Conservation (phyloP, 257 asterid genomes). For the Eustoma russellianum region DNA sequence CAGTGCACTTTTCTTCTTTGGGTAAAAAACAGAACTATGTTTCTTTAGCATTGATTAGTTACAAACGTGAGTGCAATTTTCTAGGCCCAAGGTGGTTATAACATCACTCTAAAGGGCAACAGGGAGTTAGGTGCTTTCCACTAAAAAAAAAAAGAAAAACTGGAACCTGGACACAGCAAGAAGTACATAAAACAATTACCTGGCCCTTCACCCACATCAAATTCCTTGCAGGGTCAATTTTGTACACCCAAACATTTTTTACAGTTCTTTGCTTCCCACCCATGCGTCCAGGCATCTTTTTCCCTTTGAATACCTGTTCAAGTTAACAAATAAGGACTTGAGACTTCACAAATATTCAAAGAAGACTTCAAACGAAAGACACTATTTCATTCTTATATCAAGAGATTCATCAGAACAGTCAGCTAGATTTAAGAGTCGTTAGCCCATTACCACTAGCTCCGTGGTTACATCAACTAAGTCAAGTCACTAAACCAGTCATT, state of each 20-base stretch:
- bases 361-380: neutral
- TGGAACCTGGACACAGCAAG: slow-evolving; percentile 1
- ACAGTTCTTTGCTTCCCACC: slow-evolving; percentile 83
- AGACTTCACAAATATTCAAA: neutral
- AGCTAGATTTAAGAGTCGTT: neutral
- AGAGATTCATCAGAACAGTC: neutral
- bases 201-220: slow-evolving; percentile 94
- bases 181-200: slow-evolving; percentile 30
- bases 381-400: too few relatives aligned
- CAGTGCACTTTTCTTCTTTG: too few relatives aligned
- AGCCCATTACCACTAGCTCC: too few relatives aligned
- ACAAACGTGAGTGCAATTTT: too few relatives aligned
- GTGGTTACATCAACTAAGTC: too few relatives aligned
- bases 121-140: slow-evolving; percentile 4
- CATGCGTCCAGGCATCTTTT: slow-evolving; percentile 97
- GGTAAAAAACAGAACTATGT: too few relatives aligned
- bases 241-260: slow-evolving; percentile 86
- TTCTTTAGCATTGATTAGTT: neutral
- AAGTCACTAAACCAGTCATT: too few relatives aligned
- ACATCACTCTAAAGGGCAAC: neutral
- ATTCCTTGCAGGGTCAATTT: slow-evolving; percentile 90
- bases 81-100: neutral
- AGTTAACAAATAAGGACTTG: slow-evolving; percentile 1
- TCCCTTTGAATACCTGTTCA: slow-evolving; percentile 78
- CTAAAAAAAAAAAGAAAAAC: slow-evolving; percentile 3